Evolutionary conservation across 1,284 basidiomycete species (phyloP).

Genomic region (Prillingera fragicola): DNA sequence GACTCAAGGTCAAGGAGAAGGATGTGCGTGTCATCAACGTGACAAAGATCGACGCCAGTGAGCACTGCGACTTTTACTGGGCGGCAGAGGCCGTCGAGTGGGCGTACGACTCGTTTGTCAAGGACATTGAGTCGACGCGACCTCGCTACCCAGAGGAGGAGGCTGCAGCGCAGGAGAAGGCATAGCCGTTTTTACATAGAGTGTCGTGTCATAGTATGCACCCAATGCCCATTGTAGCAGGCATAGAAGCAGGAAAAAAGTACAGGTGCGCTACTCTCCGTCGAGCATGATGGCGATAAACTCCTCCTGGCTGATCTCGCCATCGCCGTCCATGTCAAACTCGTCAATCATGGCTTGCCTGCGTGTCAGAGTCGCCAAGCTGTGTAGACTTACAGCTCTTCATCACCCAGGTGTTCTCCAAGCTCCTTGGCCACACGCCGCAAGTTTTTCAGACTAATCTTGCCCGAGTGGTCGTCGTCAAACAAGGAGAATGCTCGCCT

Average conservation of each 20-base stretch:
- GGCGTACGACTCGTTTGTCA: conserved; percentile 50
- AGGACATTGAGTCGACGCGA: conserved; percentile 42
- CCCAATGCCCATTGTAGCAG: background rate
- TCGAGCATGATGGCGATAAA: conserved; percentile 86
- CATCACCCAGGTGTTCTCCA: conserved; percentile 90
- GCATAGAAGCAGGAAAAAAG: background rate
- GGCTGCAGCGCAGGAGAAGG: background rate
- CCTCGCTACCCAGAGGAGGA: conserved; percentile 36
- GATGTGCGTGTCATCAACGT: conserved; percentile 54
- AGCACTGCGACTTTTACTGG: conserved; percentile 54
- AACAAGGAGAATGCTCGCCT: conserved; percentile 92
- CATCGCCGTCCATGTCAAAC: conserved; percentile 97
- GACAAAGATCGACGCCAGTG: conserved; percentile 52
- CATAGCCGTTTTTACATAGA: too few relatives aligned
- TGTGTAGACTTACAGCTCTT: conserved; percentile 73
- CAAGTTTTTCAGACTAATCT: conserved; percentile 86
- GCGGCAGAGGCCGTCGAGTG: conserved; percentile 59
- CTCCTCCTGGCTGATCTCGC: conserved; percentile 75
- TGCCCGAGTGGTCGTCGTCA: conserved; percentile 92
- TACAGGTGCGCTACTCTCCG: conserved; percentile 55
- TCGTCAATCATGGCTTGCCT: conserved; percentile 99
- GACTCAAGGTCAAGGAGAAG: conserved; percentile 50
- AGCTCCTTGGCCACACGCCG: conserved; percentile 94
- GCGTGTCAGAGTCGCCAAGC: conserved; percentile 4
- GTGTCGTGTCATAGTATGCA: too few relatives aligned